Conservation (phyloP, 2,329 filamentous ascomycete genomes). For the Colletotrichum paranaense region DNA sequence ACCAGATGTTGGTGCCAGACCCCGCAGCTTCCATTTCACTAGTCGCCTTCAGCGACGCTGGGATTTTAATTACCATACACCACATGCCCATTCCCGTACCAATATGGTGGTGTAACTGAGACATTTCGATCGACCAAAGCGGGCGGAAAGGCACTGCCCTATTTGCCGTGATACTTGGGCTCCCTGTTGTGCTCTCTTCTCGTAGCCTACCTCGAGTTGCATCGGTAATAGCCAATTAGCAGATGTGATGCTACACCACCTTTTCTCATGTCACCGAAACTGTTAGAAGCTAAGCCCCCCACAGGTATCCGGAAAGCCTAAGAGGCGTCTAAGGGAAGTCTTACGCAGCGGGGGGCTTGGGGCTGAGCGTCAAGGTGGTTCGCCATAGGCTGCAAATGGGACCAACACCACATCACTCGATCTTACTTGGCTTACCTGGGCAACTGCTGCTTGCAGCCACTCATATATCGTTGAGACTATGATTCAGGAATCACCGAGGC, state of each 20-base stretch:
- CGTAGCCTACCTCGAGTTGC: background rate
- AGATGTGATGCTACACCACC: background rate
- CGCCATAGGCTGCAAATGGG: background rate
- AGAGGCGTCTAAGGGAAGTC: background rate
- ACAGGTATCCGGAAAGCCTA: background rate
- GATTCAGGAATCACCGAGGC: background rate
- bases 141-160: background rate
- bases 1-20: background rate
- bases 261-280: background rate
- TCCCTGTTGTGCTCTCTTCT: background rate
- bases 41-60: background rate
- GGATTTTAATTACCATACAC: background rate
- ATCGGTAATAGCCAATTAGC: background rate
- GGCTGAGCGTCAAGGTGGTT: background rate
- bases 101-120: background rate
- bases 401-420: background rate
- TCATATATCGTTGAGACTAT: background rate
- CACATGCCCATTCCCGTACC: background rate
- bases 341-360: background rate
- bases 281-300: background rate
- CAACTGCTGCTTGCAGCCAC: background rate
- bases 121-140: background rate
- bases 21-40: background rate
- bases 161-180: background rate
- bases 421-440: too few relatives aligned